phyloP scores from a whole-genome alignment of 2,329 filamentous ascomycete species.

The Aspergillus sp. region DNA sequence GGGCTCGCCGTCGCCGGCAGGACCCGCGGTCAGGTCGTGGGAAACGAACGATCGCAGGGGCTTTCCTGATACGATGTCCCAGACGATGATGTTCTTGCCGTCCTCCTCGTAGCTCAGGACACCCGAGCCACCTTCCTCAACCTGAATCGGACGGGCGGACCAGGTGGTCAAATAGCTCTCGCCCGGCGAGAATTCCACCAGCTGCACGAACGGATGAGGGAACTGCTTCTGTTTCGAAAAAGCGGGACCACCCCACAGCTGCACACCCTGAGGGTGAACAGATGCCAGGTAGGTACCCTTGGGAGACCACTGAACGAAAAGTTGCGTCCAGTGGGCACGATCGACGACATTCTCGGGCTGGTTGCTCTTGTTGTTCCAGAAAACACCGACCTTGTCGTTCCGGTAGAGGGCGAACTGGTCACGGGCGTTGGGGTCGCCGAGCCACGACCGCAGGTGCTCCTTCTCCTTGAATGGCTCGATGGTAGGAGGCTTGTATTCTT shows the following conservation, averaged over 20 bases:
- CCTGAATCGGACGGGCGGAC: conserved; percentile 90
- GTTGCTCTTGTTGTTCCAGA: conserved; percentile 98
- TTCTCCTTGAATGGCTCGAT: conserved; percentile 85
- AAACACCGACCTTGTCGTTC: conserved; percentile 87
- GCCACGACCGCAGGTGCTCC: conserved; percentile 92
- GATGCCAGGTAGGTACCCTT: conserved; percentile 92
- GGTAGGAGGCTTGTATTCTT: conserved; percentile 79
- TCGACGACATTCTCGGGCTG: conserved; percentile 85
- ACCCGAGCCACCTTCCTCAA: conserved; percentile 78
- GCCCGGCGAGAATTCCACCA: conserved; percentile 90
- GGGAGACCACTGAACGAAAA: conserved; percentile 97
- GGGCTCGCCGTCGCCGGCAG: conserved; percentile 64
- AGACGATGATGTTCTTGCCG: conserved; percentile 98
- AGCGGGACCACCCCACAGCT: conserved; percentile 88
- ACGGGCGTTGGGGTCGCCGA: conserved; percentile 82
- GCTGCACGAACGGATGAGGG: conserved; percentile 90
- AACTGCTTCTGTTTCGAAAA: conserved; percentile 93
- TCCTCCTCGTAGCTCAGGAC: conserved; percentile 88
- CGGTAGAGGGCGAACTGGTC: conserved; percentile 97
- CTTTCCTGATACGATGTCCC: conserved; percentile 88
- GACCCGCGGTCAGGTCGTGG: conserved; percentile 64
- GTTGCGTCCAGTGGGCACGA: conserved; percentile 94
- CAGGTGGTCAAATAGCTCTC: conserved; percentile 96
- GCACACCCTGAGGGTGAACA: conserved; percentile 92
- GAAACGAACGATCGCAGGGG: conserved; percentile 92